Evolutionary conservation across 2,329 filamentous ascomycete genomes (phyloP).

Genomic region (Alternaria novae-zelandiae): DNA sequence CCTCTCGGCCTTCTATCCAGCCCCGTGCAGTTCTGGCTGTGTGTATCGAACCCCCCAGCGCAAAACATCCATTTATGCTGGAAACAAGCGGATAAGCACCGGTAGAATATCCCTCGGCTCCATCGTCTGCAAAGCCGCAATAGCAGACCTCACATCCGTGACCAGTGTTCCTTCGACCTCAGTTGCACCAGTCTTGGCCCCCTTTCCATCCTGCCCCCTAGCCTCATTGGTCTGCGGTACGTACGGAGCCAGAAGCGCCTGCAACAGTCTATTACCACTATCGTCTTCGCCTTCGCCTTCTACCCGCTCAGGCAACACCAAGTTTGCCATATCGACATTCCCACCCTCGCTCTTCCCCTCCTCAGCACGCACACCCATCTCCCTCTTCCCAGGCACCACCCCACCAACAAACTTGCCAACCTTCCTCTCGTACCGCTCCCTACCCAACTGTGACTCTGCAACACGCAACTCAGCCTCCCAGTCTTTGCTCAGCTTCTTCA

Average conservation of each 20-base stretch:
- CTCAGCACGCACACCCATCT: conserved; percentile 3
- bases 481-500: conserved; percentile 13
- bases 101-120: conserved; percentile 15
- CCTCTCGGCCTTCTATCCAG: neutral
- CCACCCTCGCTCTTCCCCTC: neutral
- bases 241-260: conserved; percentile 8
- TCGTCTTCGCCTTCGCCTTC: neutral
- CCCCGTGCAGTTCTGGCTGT: rapidly evolving
- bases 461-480: conserved; percentile 17
- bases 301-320: neutral
- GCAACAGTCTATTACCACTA: conserved; percentile 11
- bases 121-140: conserved; percentile 12
- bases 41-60: neutral
- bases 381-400: conserved; percentile 17
- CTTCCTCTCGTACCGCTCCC: conserved; percentile 7
- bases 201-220: neutral
- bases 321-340: neutral
- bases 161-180: conserved; percentile 9
- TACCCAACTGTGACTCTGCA: conserved; percentile 1
- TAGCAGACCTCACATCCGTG: conserved; percentile 13
- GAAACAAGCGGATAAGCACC: conserved; percentile 17
- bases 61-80: neutral
- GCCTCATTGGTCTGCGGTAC: neutral
- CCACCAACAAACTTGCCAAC: conserved; percentile 24
- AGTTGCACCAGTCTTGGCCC: neutral